Conservation (phyloP, 1,139 yeast species). For the Geotrichum siamense region DNA sequence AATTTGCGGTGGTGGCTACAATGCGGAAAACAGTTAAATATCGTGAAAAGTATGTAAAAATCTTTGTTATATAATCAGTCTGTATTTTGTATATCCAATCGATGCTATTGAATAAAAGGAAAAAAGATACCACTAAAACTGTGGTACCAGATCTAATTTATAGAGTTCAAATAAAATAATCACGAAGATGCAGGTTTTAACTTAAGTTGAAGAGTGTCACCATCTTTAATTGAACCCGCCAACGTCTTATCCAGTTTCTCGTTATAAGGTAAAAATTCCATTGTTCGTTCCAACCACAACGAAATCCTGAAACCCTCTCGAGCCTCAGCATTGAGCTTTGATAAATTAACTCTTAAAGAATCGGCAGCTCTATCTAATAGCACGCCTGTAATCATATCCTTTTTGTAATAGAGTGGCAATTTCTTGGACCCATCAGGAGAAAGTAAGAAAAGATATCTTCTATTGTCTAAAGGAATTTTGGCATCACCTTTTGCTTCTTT, state of each 20-base stretch:
- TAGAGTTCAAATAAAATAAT: too few species aligned
- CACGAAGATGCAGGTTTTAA: slow-evolving; percentile 2
- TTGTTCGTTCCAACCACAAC: slow-evolving; percentile 7
- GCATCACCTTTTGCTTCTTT: slow-evolving; percentile 63
- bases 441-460: slow-evolving; percentile 55
- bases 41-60: too few species aligned
- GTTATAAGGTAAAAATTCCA: slow-evolving; percentile 11
- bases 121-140: too few species aligned
- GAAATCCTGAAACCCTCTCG: slow-evolving; percentile 7
- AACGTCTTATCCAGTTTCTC: slow-evolving; percentile 9
- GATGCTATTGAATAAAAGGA: too few species aligned
- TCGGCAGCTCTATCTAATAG: slow-evolving; percentile 64
- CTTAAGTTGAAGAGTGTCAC: slow-evolving; percentile 12
- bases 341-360: slow-evolving; percentile 19
- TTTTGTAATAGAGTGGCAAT: slow-evolving; percentile 47
- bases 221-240: slow-evolving; percentile 16
- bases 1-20: too few species aligned
- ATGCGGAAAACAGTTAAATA: too few species aligned
- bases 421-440: slow-evolving; percentile 26
- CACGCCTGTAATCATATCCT: slow-evolving; percentile 70
- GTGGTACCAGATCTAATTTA: too few species aligned
- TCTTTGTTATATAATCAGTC: too few species aligned
- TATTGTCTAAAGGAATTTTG: slow-evolving; percentile 46
- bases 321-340: slow-evolving; percentile 4
- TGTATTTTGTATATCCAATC: too few species aligned